Base-by-base conservation (phyloP, 1,139 yeast genomes). In the Suhomyces coccinellae region DNA sequence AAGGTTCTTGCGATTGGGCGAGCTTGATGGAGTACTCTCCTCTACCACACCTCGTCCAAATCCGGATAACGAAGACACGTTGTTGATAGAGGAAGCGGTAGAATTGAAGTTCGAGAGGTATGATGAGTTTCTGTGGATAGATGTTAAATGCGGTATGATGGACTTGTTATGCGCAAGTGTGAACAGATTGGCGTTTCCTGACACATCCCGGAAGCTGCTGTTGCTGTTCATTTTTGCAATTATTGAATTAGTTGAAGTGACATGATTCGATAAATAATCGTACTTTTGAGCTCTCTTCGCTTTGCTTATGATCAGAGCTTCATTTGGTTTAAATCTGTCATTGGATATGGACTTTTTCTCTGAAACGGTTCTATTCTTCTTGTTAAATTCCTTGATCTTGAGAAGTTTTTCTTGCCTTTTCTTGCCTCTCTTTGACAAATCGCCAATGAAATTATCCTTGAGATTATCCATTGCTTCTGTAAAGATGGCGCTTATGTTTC, bases 11-110 rank as follows among this genome's bases (percentile, higher is more conserved):
- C 57, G 57, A 8, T 17, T 34, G 1, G 74, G 73, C 0, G 75
- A 65, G 16, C 56, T 61, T 33, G 58, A 59, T 4, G 75, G 75
- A 0, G 76, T 70, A 42, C 77, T 72, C 45, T 70, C 77, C 46
- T 69, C 73, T 4, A 69, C 54, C 2, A 72, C 66, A 6, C 74
- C 76, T 33, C 58, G 62, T 2, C 75, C 77, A 53, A 70, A 67
- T n/a, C 67, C 71, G 11, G 66, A 61, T 35, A 67, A 56, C 15
- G 59, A 61, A 14, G 69, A 66, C 20, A 54, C 57, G 51, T 61
- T 63, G 46, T 52, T 59, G 42, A 51, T 46, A 11, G 66, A 56
- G 8, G 68, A 57, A 3, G 60, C 62, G 5, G 64, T 54, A 30
- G 48, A 46, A 20, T 47, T 48, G 31, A 51, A 46, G 31, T 45